phyloP scores from a whole-genome alignment of 208 protist genomes.

The Lotmaria passim region DNA sequence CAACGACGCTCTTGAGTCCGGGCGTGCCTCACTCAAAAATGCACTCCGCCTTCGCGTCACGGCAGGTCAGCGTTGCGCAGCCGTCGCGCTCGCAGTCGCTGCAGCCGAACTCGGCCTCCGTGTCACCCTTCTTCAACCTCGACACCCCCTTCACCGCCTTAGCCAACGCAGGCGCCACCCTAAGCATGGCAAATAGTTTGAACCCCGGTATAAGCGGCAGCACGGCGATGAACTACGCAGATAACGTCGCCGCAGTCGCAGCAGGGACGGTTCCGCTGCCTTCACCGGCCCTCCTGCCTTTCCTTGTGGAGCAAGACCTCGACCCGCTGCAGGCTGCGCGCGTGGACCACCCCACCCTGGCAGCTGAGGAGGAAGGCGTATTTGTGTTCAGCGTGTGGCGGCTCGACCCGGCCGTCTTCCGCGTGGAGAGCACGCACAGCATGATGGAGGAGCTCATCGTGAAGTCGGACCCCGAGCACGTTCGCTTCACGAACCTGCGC shows the following conservation, averaged over 20 bases:
- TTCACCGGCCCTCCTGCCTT: conserved; percentile 22
- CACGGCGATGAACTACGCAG: neutral
- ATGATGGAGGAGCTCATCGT: conserved; percentile 94
- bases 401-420: conserved; percentile 86
- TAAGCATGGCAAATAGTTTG: neutral
- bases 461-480: conserved; percentile 90
- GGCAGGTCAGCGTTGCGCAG: too few relatives aligned
- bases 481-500: conserved; percentile 85
- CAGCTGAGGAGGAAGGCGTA: conserved; percentile 84
- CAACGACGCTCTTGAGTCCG: too few relatives aligned
- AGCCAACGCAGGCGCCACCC: neutral
- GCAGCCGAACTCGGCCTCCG: neutral
- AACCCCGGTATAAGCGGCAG: neutral
- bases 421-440: conserved; percentile 76
- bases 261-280: too few relatives aligned
- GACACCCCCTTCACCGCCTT: neutral
- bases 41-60: neutral
- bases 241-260: neutral
- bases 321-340: conserved; percentile 61
- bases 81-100: too few relatives aligned
- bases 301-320: conserved; percentile 40
- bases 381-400: conserved; percentile 85
- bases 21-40: neutral
- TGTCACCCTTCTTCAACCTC: conserved; percentile 1
- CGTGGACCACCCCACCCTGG: conserved; percentile 78